Base-by-base conservation (phyloP, 768 basidiomycete species). In the Phylloporus sp. region DNA sequence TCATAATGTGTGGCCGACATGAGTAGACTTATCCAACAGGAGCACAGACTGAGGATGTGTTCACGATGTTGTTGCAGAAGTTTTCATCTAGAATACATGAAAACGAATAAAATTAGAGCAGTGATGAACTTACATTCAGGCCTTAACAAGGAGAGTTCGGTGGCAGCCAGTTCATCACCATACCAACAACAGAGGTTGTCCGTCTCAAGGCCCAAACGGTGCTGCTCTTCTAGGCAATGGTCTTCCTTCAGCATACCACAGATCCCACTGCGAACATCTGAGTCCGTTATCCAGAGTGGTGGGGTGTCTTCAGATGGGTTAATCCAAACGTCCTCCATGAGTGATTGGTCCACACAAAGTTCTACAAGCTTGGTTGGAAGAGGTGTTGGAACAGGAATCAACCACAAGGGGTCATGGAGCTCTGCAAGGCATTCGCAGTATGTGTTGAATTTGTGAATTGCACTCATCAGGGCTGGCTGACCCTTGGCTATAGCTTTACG, bases 171-270 rank as follows among this genome's bases (percentile, higher is more conserved):
- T 43, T 75, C 70, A 5, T 50, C 34, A 0, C 63, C 56, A 49
- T 65, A 73, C 72, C 73, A 76, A 0, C 48, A 40, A 24, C 66
- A 70, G 0, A 76, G 54, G 27, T 75, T 73, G 39, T 72, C 64
- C 0, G 51, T 24, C 24, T 56, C 32, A 0, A 49, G 31, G 0
- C 47, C 15, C 0, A 56, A 15, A 0, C 2, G 11, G 2, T 8
- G 3, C 20, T 29, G 38, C 26, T 56, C 47, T 12, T 56, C 38
- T 0, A 22, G n/a, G 13, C 51, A 56, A 0, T 11, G 2, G 4
- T 56, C 29, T 2, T 6, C 0, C 3, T 55, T 55, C n/a, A 53
- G 42, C 26, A 56, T 39, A 0, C 10, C 51, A 0, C 7, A 9
- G 31, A 56, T 56, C 3, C 51, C 15, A 1, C 15, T 9, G 13